Conservation (phyloP, 352 stramenopile species). For the Phytophthora citrophthora region DNA sequence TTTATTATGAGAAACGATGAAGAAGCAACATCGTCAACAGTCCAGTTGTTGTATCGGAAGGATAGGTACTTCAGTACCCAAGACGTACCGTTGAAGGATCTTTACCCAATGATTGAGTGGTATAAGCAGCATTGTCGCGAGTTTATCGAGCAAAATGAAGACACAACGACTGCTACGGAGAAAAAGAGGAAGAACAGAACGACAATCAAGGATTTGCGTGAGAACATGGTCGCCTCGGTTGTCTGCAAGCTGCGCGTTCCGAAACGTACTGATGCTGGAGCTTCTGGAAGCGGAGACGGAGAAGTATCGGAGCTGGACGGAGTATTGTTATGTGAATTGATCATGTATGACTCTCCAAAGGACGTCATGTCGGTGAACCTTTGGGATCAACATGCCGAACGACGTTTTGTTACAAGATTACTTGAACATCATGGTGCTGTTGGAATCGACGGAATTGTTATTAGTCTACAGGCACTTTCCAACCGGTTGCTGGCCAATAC, state of each 20-base stretch:
- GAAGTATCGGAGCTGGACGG: constrained; percentile 41
- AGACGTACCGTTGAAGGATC: constrained; percentile 52
- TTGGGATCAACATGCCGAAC: constrained; percentile 72
- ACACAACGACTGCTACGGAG: background rate
- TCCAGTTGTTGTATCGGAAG: constrained; percentile 65
- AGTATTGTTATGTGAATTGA: constrained; percentile 51
- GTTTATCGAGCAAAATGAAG: constrained; percentile 31
- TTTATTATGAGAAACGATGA: constrained; percentile 39
- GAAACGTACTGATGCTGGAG: background rate
- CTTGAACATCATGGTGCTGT: constrained; percentile 44
- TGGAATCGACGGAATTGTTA: constrained; percentile 47
- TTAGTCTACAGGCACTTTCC: constrained; percentile 53
- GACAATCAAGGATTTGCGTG: constrained; percentile 52
- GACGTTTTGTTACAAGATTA: constrained; percentile 46
- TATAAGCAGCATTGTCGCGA: constrained; percentile 63
- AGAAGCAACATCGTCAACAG: constrained; percentile 37
- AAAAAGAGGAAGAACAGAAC: constrained; percentile 22
- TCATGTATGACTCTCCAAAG: constrained; percentile 46
- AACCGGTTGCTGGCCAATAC: constrained; percentile 66
- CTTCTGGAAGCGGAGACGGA: constrained; percentile 1
- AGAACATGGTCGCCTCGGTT: constrained; percentile 65
- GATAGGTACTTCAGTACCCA: constrained; percentile 65
- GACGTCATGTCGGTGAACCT: constrained; percentile 63
- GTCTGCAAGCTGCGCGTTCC: constrained; percentile 41
- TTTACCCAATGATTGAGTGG: constrained; percentile 77